Conservation (phyloP, 345 rosid genomes). For the Odontarrhena argentea region DNA sequence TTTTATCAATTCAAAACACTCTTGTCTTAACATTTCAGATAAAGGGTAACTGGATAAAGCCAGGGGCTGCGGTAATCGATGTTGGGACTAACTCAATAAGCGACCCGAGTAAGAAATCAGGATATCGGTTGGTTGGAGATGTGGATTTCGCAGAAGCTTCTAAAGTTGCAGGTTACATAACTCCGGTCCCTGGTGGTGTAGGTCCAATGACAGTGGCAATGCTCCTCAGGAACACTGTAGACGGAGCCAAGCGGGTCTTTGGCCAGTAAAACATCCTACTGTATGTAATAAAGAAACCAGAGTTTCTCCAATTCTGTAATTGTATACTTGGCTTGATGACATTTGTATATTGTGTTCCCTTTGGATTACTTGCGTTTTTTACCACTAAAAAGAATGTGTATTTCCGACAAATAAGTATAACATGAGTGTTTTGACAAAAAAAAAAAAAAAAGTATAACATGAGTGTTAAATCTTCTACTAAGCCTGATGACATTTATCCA, state of each 20-base stretch:
- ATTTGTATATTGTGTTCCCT: neutral
- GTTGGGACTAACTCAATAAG: conserved; percentile 85
- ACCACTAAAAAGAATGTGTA: neutral
- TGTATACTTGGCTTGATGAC: conserved; percentile 20
- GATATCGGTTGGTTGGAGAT: conserved; percentile 94
- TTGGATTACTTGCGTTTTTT: neutral
- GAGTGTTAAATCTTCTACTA: neutral
- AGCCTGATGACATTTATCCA: neutral
- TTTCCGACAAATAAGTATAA: neutral
- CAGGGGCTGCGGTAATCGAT: conserved; percentile 95
- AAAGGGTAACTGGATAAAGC: conserved; percentile 89
- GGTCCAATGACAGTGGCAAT: conserved; percentile 98
- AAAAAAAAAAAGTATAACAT: neutral
- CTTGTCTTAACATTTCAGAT: conserved; percentile 51
- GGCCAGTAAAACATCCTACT: conserved; percentile 39
- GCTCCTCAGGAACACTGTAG: conserved; percentile 84
- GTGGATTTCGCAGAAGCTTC: conserved; percentile 79
- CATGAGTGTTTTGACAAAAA: neutral
- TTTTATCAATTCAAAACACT: neutral
- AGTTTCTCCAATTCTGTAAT: conserved; percentile 11
- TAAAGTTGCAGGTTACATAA: conserved; percentile 76
- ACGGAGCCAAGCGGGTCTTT: conserved; percentile 72
- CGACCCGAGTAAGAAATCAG: conserved; percentile 72
- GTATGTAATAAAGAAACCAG: conserved; percentile 13
- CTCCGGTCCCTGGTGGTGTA: conserved; percentile 97